These are phyloP conservation scores for Xylaria grammica DNA, from an alignment of 495 filamentous ascomycete species.

Conservation along the genomic window DNA sequence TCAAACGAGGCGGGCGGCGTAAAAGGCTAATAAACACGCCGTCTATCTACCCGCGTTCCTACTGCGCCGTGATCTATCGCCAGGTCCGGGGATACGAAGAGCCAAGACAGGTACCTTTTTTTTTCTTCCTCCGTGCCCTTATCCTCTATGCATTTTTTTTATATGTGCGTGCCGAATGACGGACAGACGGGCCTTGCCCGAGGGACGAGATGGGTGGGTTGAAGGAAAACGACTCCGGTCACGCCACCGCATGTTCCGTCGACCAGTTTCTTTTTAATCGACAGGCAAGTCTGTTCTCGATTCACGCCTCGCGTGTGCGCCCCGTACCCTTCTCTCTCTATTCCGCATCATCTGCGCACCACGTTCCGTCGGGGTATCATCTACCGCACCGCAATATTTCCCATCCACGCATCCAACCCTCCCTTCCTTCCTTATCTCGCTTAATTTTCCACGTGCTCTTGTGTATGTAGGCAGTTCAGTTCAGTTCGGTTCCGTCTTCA, in stretches of 20 bases:
- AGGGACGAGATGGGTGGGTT: too few species aligned
- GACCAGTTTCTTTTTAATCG: not conserved
- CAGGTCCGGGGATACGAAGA: not conserved
- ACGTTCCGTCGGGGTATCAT: constrained; percentile 15
- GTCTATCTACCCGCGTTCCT: constrained; percentile 1
- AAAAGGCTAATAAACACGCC: not conserved
- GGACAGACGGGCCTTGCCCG: too few species aligned
- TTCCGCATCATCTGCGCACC: not conserved
- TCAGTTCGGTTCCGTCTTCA: too few species aligned
- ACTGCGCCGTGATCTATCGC: not conserved
- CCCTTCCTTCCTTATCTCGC: not conserved
- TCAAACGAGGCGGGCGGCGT: too few species aligned
- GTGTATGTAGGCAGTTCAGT: not conserved
- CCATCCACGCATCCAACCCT: not conserved
- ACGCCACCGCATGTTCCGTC: not conserved
- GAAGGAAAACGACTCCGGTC: too few species aligned
- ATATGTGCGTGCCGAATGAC: not conserved
- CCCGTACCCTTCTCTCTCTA: too few species aligned
- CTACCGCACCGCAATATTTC: not conserved
- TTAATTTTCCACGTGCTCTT: not conserved
- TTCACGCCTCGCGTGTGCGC: too few species aligned
- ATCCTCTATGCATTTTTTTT: not conserved
- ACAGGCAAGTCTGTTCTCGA: not conserved
- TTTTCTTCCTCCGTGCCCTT: not conserved
- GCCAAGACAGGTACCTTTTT: not conserved